Base-by-base conservation (phyloP, 108 stramenopile species). In the Epipyxis sp. region DNA sequence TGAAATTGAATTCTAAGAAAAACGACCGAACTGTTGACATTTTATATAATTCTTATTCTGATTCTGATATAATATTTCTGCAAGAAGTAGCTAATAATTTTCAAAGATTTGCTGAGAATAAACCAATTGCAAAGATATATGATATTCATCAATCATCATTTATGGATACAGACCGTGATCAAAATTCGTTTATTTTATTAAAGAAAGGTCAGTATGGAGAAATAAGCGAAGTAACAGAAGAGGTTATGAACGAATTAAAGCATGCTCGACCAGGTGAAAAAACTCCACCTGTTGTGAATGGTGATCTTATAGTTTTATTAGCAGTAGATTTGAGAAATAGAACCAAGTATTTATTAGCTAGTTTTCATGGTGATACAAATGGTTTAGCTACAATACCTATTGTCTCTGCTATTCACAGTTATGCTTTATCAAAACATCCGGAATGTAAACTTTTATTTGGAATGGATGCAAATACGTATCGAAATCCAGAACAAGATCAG, bases 331-430 rank as follows among this genome's bases (percentile, higher is more conserved):
- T 6, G 27, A 42, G 16, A 13, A 76, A 37, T 40, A 30, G 0
- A 0, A 40, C 39, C 34, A 6, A 3, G 34, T 90, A 86, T 59
- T 84, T 94, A 29, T 68, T 94, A 25, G 91, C 90, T 0, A 88
- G 87, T 1, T 94, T 94, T 82, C 93, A 94, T 59, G 93, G 93
- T 30, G 93, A 94, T 69, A 94, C 93, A 37, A 91, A 92, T 81
- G 93, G 61, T 16, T 65, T 94, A 1, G 93, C 93, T 6, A 94
- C 91, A 59, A 90, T 83, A 16, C 92, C 91, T 13, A 91, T 94
- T 40, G 58, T 90, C 27, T 76, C 79, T 43, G 93, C 93, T 43
- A 78, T 91, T 42, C 65, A 88, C 42, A 82, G 87, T 37, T 83
- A 89, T 32, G 74, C 79, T 59, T 2, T 39, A 3, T 25, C 3